Evolutionary conservation across 2,329 filamentous ascomycete genomes (phyloP), one percentile per base, ranked within the genome.

Genomic region (Aspergillus tamarii): DNA sequence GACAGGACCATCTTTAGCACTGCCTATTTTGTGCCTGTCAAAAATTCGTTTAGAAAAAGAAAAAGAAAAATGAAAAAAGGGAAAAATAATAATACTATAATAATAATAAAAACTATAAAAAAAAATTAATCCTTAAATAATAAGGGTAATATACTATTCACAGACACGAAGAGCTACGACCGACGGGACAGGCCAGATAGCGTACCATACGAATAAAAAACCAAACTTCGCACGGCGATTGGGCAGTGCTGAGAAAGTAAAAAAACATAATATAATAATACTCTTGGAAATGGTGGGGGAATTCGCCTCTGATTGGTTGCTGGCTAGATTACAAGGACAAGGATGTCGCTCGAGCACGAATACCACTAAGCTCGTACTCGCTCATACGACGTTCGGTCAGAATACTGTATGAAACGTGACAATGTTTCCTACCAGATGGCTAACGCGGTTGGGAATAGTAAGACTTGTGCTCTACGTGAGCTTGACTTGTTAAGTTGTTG

Each of bases 251-350:
- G 16, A 28, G n/a, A 61, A 66, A 64, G 58, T 58, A 65, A 59
- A 63, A 66, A 61, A 67, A 60, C 50, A 39, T 57, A 63, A 59
- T 8, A 61, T 57, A 48, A 41, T 59, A 50, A 39, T 54, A 28
- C 54, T 21, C 66, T 30, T 23, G 57, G 52, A 66, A 69, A 66
- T 72, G 66, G 69, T 70, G 69, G 70, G 68, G 69, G 65, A 56
- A 67, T 63, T 53, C 48, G 60, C 50, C 23, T 59, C 36, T 77
- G 71, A 75, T 76, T 77, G 75, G 75, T 65, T 63, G 50, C 32
- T 16, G 19, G 21, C 57, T 67, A 75, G 70, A 75, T 75, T 72
- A 72, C 69, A 21, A 60, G 62, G 67, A 62, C 69, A 72, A 72
- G 72, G 73, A 73, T 71, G 63, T 68, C 65, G 52, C 30, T 59